Conservation (phyloP, 1,139 yeast genomes). For the Suhomyces coccinellae region DNA sequence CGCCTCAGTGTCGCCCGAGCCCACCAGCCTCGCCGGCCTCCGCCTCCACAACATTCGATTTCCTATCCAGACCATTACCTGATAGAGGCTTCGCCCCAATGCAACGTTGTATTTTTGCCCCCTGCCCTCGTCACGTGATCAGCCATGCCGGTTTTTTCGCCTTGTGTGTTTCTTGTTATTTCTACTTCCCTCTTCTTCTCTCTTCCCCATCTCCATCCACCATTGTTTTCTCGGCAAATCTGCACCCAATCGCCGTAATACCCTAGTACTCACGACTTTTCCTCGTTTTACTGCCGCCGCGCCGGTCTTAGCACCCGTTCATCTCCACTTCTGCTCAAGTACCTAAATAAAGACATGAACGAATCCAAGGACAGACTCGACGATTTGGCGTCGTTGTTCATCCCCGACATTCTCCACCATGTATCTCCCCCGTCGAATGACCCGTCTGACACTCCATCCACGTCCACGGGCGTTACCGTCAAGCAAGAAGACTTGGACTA, state of each 20-base stretch:
- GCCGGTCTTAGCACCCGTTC: neutral
- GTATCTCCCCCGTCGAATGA: constrained; percentile 13
- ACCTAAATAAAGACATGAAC: constrained; percentile 10
- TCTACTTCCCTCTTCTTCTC: neutral
- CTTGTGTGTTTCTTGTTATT: neutral
- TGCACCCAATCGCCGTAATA: too few species aligned
- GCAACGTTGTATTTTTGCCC: constrained; percentile 3
- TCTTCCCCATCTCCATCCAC: neutral
- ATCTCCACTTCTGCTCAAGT: neutral
- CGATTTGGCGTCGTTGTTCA: constrained; percentile 44
- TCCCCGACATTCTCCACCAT: constrained; percentile 44
- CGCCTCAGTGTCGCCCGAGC: too few species aligned
- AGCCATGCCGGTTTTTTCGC: neutral
- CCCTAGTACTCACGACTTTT: neutral
- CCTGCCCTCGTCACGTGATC: neutral
- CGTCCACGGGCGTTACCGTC: constrained; percentile 11
- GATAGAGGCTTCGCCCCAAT: neutral
- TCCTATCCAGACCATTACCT: neutral
- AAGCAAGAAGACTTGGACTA: constrained; percentile 26
- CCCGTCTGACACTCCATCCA: constrained; percentile 7
- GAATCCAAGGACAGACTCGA: constrained; percentile 32
- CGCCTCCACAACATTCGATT: neutral
- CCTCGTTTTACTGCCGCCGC: neutral
- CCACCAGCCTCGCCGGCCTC: too few species aligned
- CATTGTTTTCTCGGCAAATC: neutral